A percentile compares a stretch with the other conserved stretches of the same genome.
Conservation (phyloP, 768 basidiomycete species). For the Cystofilobasidium macerans region DNA sequence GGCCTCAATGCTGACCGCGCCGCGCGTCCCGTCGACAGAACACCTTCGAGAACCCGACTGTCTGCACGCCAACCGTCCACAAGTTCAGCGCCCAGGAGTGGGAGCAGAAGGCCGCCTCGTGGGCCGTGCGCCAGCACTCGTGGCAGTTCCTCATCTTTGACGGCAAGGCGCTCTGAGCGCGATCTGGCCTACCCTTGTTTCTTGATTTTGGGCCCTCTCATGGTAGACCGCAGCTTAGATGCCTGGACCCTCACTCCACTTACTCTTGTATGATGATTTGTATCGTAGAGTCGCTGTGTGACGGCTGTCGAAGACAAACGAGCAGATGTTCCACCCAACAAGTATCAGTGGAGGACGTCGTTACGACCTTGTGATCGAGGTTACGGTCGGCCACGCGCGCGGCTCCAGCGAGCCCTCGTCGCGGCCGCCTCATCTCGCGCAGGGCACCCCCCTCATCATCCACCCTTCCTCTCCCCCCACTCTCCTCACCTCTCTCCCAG, state of each 20-base stretch:
- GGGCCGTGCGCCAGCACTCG: neutral
- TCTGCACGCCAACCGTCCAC: neutral
- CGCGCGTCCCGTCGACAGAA: neutral
- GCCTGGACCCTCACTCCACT: too few relatives aligned
- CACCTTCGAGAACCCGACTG: neutral
- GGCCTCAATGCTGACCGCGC: neutral
- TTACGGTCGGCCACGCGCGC: too few relatives aligned
- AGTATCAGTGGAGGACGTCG: too few relatives aligned
- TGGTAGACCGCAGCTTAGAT: too few relatives aligned
- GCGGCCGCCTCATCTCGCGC: too few relatives aligned
- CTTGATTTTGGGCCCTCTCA: too few relatives aligned
- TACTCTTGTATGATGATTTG: too few relatives aligned
- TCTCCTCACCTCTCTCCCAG: neutral
- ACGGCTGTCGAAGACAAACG: too few relatives aligned
- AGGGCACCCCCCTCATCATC: neutral
- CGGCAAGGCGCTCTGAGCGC: neutral
- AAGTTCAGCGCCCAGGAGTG: neutral
- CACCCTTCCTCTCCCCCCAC: neutral
- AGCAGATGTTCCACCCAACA: too few relatives aligned
- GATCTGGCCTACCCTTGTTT: neutral
- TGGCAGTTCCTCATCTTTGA: slow-evolving; percentile 3
- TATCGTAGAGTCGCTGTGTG: too few relatives aligned
- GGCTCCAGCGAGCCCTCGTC: too few relatives aligned
- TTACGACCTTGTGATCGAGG: too few relatives aligned
- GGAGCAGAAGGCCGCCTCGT: neutral